Evolutionary conservation across 2,329 filamentous ascomycete genomes (phyloP).

Genomic region (Tolypocladium nubicola): DNA sequence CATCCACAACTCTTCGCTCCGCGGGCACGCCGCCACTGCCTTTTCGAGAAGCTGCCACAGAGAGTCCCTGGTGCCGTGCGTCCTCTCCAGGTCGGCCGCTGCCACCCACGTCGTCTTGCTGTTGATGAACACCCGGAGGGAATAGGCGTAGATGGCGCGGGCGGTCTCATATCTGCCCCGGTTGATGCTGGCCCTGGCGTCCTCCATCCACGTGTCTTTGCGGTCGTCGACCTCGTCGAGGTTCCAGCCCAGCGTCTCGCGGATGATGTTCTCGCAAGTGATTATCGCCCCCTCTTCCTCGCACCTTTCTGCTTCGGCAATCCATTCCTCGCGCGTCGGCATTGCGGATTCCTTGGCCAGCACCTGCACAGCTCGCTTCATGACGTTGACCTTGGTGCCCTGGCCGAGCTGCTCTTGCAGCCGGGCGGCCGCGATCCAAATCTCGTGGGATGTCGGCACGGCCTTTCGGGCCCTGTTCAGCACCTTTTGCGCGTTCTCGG

Average conservation of each 20-base stretch:
- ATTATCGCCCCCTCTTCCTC: slow-evolving; percentile 82
- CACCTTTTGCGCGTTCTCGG: slow-evolving; percentile 87
- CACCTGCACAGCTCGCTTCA: slow-evolving; percentile 86
- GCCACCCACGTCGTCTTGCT: slow-evolving; percentile 84
- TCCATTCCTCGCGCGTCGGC: slow-evolving; percentile 97
- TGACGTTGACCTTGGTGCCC: slow-evolving; percentile 72
- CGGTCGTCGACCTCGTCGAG: slow-evolving; percentile 94
- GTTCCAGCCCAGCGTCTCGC: slow-evolving; percentile 85
- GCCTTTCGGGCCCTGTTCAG: slow-evolving; percentile 93
- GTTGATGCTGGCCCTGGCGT: slow-evolving; percentile 72
- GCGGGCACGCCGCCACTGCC: slow-evolving; percentile 85
- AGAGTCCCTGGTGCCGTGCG: slow-evolving; percentile 73
- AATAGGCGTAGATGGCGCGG: slow-evolving; percentile 85
- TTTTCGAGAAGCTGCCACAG: slow-evolving; percentile 83
- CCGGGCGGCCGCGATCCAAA: slow-evolving; percentile 91
- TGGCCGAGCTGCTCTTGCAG: slow-evolving; percentile 82
- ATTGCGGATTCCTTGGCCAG: slow-evolving; percentile 88
- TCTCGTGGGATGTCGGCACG: slow-evolving; percentile 83
- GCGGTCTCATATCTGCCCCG: slow-evolving; percentile 83
- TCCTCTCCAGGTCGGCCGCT: slow-evolving; percentile 82
- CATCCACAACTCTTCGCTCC: slow-evolving; percentile 89
- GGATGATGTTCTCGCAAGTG: slow-evolving; percentile 82
- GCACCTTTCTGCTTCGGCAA: slow-evolving; percentile 85
- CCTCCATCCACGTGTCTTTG: slow-evolving; percentile 92
- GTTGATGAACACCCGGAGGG: slow-evolving; percentile 78